Percentiles rank a stretch among this genome's conserved stretches.
Evolutionary conservation across 164 flowering plant species (phyloP).

Genomic region (Annona cherimola): DNA sequence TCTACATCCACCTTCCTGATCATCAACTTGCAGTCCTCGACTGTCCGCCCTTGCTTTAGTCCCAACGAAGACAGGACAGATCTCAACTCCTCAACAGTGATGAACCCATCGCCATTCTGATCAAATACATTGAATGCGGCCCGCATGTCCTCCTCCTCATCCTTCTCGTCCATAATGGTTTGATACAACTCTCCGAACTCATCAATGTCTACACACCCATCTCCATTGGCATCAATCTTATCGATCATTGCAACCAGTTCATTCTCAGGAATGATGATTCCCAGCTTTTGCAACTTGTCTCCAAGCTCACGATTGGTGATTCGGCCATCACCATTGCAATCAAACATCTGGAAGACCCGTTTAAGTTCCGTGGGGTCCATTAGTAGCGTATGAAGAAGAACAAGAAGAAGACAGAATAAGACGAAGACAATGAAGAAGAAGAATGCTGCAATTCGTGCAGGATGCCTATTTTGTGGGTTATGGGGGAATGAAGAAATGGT

Average conservation of each 20-base stretch:
- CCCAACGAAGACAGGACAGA: conserved; percentile 56
- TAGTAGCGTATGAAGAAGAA: too few species aligned
- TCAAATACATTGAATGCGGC: conserved; percentile 78
- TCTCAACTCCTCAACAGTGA: conserved; percentile 57
- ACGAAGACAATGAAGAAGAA: too few species aligned
- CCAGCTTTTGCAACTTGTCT: conserved; percentile 52
- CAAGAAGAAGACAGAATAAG: too few species aligned
- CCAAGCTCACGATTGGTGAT: conserved; percentile 53
- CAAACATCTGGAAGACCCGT: conserved; percentile 69
- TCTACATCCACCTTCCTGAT: conserved; percentile 65
- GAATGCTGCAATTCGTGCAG: too few species aligned
- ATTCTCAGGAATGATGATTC: conserved; percentile 51
- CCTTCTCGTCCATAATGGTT: conserved; percentile 46
- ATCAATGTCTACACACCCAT: conserved; percentile 66
- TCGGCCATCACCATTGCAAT: conserved; percentile 59
- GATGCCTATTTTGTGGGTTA: too few species aligned
- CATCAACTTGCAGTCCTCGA: conserved; percentile 65
- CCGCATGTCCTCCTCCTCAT: conserved; percentile 64
- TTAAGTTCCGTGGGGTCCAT: conserved; percentile 50
- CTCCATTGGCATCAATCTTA: conserved; percentile 55
- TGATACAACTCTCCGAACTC: conserved; percentile 55
- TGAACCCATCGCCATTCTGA: conserved; percentile 67
- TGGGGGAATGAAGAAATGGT: too few species aligned
- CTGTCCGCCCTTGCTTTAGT: conserved; percentile 55
- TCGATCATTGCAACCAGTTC: conserved; percentile 53